Evolutionary conservation across 2,329 filamentous ascomycete species (phyloP).

Genomic region (Xylariales sp.): DNA sequence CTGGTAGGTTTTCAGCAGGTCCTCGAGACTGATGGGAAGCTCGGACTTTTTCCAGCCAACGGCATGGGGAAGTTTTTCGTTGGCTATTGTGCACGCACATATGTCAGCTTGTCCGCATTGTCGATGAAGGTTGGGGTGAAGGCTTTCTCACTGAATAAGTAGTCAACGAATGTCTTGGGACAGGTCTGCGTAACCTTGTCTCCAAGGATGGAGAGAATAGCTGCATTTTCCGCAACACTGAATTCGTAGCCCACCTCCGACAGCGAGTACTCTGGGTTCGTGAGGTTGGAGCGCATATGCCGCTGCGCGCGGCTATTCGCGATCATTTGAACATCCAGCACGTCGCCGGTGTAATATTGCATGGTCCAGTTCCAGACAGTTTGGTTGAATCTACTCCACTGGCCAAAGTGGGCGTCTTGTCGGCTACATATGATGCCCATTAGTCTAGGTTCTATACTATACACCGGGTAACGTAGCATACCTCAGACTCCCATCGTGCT

Average conservation of each 20-base stretch:
- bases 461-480: constrained; percentile 27
- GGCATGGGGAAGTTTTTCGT: constrained; percentile 55
- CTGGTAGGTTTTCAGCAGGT: constrained; percentile 25
- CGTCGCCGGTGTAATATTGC: constrained; percentile 58
- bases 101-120: constrained; percentile 6
- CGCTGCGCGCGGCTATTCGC: constrained; percentile 60
- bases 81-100: constrained; percentile 47
- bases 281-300: constrained; percentile 56
- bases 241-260: constrained; percentile 55
- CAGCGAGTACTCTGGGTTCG: constrained; percentile 62
- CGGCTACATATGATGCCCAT: constrained; percentile 51
- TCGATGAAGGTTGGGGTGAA: background rate
- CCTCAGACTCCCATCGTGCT: constrained; percentile 62
- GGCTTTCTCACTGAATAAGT: constrained; percentile 55
- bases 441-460: constrained; percentile 9
- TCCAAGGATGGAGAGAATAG: constrained; percentile 61
- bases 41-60: constrained; percentile 54
- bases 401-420: constrained; percentile 61
- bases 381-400: constrained; percentile 64
- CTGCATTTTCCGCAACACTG: constrained; percentile 60
- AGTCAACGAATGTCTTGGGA: constrained; percentile 54
- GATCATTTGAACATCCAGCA: constrained; percentile 55
- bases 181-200: constrained; percentile 55
- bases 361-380: constrained; percentile 60
- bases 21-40: constrained; percentile 17